These are phyloP conservation scores for Cyclostephanos tholiformis DNA, from an alignment of 108 stramenopile species.

Conservation along the genomic window DNA sequence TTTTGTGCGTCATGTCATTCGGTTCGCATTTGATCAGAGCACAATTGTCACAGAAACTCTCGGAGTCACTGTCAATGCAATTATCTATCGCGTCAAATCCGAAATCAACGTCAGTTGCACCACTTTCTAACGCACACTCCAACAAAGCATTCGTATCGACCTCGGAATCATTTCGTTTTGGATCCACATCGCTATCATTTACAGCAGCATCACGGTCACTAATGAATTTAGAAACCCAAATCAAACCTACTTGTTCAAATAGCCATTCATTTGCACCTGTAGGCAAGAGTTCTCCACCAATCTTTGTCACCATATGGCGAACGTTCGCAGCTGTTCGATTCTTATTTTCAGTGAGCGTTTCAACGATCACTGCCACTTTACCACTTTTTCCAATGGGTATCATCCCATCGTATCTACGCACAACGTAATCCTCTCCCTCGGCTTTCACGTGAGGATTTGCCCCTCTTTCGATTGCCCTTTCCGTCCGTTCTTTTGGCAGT, in stretches of 20 bases:
- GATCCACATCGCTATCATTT: constrained; percentile 42
- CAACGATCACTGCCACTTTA: constrained; percentile 63
- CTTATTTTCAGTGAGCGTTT: constrained; percentile 73
- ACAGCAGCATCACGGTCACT: constrained; percentile 10
- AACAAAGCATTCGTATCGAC: constrained; percentile 62
- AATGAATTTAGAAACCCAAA: constrained; percentile 44
- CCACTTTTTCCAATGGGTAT: constrained; percentile 47
- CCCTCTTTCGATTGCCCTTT: constrained; percentile 66
- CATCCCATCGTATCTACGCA: constrained; percentile 73
- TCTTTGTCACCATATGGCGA: constrained; percentile 58
- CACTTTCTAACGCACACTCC: constrained; percentile 72
- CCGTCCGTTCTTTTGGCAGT: constrained; percentile 66
- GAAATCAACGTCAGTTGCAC: constrained; percentile 68
- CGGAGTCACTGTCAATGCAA: constrained; percentile 19
- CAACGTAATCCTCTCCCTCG: constrained; percentile 48
- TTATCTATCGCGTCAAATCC: constrained; percentile 13
- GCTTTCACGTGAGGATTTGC: constrained; percentile 39
- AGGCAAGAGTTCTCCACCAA: constrained; percentile 65
- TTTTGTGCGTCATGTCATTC: constrained; percentile 51
- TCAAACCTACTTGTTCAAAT: constrained; percentile 68
- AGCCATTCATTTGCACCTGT: constrained; percentile 64
- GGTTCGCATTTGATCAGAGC: constrained; percentile 65
- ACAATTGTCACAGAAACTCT: constrained; percentile 14
- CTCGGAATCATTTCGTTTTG: constrained; percentile 35
- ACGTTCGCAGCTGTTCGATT: constrained; percentile 76